These are phyloP conservation scores for Wallacemonas sp. DNA, from an alignment of 208 protist genomes.

Conservation along the genomic window DNA sequence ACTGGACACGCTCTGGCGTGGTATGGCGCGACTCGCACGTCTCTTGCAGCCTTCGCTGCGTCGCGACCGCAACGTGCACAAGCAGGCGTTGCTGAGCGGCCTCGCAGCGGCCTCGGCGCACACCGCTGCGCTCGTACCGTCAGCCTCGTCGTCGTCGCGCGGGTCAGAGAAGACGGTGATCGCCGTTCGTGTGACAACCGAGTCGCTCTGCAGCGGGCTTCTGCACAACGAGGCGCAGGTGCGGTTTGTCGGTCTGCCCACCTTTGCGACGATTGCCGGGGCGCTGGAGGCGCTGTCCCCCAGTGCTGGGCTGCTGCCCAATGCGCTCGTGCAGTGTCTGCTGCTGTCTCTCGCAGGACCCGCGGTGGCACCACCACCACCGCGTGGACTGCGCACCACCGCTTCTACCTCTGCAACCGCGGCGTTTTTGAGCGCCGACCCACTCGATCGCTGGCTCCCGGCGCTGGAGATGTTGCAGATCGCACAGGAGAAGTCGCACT, in stretches of 20 bases:
- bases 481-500: slow-evolving; percentile 22
- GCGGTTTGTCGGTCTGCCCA: slow-evolving; percentile 45
- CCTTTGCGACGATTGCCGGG: slow-evolving; percentile 40
- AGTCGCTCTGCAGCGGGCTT: slow-evolving; percentile 56
- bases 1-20: slow-evolving; percentile 40
- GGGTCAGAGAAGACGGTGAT: slow-evolving; percentile 19
- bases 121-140: not conserved
- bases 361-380: not conserved
- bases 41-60: slow-evolving; percentile 36
- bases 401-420: too few species aligned
- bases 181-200: slow-evolving; percentile 44
- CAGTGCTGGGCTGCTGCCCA: slow-evolving; percentile 26
- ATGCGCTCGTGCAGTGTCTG: slow-evolving; percentile 70
- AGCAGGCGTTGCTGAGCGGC: slow-evolving; percentile 39
- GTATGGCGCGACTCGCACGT: slow-evolving; percentile 42
- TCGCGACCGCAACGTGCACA: slow-evolving; percentile 29
- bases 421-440: slow-evolving; percentile 23
- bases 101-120: slow-evolving; percentile 33
- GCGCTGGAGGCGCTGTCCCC: slow-evolving; percentile 22
- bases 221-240: slow-evolving; percentile 65
- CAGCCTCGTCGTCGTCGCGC: not conserved
- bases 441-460: slow-evolving; percentile 39
- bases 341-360: slow-evolving; percentile 60
- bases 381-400: too few species aligned
- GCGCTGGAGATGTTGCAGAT: slow-evolving; percentile 45